Base-by-base conservation (phyloP, 495 filamentous ascomycete species). In the Daldinia bambusicola region DNA sequence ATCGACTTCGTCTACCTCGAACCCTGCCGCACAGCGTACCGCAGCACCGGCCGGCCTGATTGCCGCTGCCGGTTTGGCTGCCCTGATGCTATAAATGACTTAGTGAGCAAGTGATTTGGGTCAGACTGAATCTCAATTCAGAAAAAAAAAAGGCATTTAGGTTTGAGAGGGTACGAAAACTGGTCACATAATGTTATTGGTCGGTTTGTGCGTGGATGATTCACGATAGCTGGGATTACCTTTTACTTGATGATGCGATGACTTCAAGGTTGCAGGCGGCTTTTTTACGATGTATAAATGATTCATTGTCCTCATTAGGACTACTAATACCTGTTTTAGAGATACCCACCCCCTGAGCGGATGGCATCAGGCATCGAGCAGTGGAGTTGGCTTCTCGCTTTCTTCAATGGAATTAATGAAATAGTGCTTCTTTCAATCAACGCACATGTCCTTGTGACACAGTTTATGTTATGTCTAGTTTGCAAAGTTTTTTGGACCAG, bases 281-380 rank as follows among this genome's bases (percentile, higher is more conserved):
- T 70, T 67, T 67, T 71, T 77, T 71, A 77, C 65, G 68, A 76
- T 77, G 75, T 77, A 76, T 77, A 68, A 77, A 77, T 74, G 75
- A 74, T 59, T 66, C 64, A 60, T 48, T 36, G 75, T 76, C 74
- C 62, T 32, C 60, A 37, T 18, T 20, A 61, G 74, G 65, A 71
- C 73, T 63, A 52, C 66, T 77, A 77, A 77, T 77, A 74, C 70
- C 53, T 67, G 64, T 71, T 71, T 50, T 61, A 56, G 73, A 77
- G 74, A 77, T 77, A 76, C 75, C 75, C 73, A 74, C 63, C 73
- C 61, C 61, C 65, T 69, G 57, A 71, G 69, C 53, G 67, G 72
- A 73, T 71, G 63, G 72, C 67, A 71, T 72, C 61, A 67, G 63
- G 69, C 69, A 72, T 67, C 68, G 62, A 58, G 48, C 69, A 72